A percentile compares a stretch with the other conserved stretches of the same genome.
phyloP scores from a whole-genome alignment of 1,284 basidiomycete species.

The Trametes pubescens region DNA sequence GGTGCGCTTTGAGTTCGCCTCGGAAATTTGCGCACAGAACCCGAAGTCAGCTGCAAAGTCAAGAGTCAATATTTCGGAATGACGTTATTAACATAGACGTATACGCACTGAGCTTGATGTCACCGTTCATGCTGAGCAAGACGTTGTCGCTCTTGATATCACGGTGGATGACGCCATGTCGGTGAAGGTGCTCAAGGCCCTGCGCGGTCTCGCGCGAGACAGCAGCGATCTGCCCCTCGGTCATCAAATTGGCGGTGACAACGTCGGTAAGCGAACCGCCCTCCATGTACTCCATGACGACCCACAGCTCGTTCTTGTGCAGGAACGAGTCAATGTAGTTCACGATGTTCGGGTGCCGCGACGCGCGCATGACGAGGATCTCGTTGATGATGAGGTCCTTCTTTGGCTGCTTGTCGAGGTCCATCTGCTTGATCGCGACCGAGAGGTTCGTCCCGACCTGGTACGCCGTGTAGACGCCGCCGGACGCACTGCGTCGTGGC shows the following conservation, averaged over 20 bases:
- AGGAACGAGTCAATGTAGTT: constrained; percentile 99
- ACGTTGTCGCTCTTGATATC: constrained; percentile 99
- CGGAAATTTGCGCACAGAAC: constrained; percentile 97
- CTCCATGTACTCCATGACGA: constrained; percentile 99
- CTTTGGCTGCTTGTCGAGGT: constrained; percentile 99
- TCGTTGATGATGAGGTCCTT: constrained; percentile 99
- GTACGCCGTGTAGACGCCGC: constrained; percentile 98
- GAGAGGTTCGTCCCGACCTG: constrained; percentile 93
- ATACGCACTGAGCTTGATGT: constrained; percentile 94
- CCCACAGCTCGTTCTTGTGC: constrained; percentile 98
- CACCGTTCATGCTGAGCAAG: constrained; percentile 89
- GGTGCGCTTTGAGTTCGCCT: constrained; percentile 91
- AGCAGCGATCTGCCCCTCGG: constrained; percentile 93
- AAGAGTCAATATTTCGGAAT: constrained; percentile 9
- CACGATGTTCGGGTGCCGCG: constrained; percentile 97
- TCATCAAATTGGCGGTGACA: constrained; percentile 97
- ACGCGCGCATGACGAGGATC: constrained; percentile 98
- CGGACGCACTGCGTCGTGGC: constrained; percentile 76
- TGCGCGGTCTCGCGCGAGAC: constrained; percentile 91
- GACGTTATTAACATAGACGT: too few species aligned
- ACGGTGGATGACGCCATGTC: constrained; percentile 95
- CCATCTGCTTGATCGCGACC: constrained; percentile 99
- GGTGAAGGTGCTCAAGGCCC: constrained; percentile 92
- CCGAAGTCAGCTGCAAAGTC: constrained; percentile 89
- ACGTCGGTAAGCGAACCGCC: constrained; percentile 94